A percentile compares a stretch with the other conserved stretches of the same genome.
These are phyloP conservation scores for Dunaliella primolecta DNA, from an alignment of 139 green algal genomes.

Conservation along the genomic window DNA sequence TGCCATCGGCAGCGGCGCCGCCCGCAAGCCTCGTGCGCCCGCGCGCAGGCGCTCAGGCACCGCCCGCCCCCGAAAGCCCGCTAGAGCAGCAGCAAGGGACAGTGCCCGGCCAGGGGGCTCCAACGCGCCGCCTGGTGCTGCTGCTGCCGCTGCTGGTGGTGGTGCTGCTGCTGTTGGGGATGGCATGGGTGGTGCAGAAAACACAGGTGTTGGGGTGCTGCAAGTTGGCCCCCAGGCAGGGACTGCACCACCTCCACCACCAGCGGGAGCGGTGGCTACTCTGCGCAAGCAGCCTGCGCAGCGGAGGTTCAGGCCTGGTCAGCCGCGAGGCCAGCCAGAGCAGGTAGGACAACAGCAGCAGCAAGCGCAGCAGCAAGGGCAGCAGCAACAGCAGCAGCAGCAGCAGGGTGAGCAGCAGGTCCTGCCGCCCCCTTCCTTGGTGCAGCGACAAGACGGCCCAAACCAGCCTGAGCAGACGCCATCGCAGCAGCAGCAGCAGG, in stretches of 20 bases:
- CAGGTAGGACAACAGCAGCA: background rate
- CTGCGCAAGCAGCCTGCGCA: background rate
- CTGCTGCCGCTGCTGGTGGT: background rate
- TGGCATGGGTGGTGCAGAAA: too few relatives aligned
- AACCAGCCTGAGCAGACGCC: too few relatives aligned
- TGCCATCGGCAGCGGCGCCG: background rate
- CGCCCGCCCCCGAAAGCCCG: background rate
- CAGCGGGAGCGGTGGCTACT: background rate
- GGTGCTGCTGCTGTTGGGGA: background rate
- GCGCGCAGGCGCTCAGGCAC: background rate
- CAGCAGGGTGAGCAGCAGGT: too few relatives aligned
- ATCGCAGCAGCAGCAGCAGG: too few relatives aligned
- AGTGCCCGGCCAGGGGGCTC: background rate
- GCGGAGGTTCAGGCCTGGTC: background rate
- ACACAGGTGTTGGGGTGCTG: too few relatives aligned
- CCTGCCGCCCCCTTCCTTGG: background rate
- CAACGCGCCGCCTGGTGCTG: background rate
- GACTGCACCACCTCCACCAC: background rate
- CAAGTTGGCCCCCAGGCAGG: too few relatives aligned
- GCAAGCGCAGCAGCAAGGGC: background rate
- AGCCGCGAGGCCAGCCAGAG: too few relatives aligned
- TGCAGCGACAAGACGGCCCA: too few relatives aligned
- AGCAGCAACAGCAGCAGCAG: background rate
- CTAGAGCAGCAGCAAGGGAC: background rate
- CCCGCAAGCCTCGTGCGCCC: background rate